A percentile compares a stretch with the other conserved stretches of the same genome.
Conservation (phyloP, 257 asterid species). For the Haberlea rhodopensis region DNA sequence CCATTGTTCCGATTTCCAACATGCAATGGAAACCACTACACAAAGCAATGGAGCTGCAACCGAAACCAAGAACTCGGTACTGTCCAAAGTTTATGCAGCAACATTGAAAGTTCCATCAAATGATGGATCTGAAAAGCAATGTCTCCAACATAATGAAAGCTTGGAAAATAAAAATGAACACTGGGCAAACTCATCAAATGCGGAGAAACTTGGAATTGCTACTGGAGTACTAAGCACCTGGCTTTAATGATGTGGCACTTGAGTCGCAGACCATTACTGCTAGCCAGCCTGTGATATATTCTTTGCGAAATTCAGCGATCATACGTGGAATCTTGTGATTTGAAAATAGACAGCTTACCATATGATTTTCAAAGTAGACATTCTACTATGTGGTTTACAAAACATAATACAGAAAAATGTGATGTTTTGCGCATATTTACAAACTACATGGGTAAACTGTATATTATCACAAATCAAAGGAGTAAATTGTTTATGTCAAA, state of each 20-base stretch:
- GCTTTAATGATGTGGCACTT: slow-evolving; percentile 32
- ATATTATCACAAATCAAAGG: too few relatives aligned
- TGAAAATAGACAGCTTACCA: too few relatives aligned
- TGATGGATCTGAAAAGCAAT: slow-evolving; percentile 15
- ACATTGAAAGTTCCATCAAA: slow-evolving; percentile 16
- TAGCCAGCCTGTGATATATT: neutral
- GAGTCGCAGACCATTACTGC: slow-evolving; percentile 15
- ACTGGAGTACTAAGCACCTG: slow-evolving; percentile 25
- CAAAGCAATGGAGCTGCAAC: slow-evolving; percentile 28
- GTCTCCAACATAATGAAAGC: slow-evolving; percentile 8
- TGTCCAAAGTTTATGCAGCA: slow-evolving; percentile 20
- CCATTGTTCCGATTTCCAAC: slow-evolving; percentile 34
- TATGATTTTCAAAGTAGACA: too few relatives aligned
- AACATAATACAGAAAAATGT: too few relatives aligned
- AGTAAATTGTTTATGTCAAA: too few relatives aligned
- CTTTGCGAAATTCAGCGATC: slow-evolving; percentile 1
- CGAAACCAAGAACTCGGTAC: slow-evolving; percentile 22
- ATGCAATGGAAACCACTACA: slow-evolving; percentile 22
- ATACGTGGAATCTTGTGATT: too few relatives aligned
- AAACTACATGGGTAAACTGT: too few relatives aligned
- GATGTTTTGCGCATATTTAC: too few relatives aligned
- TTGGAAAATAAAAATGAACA: slow-evolving; percentile 15
- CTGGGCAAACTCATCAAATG: neutral
- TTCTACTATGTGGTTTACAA: too few relatives aligned
- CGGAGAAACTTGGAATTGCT: slow-evolving; percentile 16